These are phyloP conservation scores for Takakia lepidozioides DNA, from an alignment of 225 moss, liverwort and hornwort genomes.

Conservation along the genomic window DNA sequence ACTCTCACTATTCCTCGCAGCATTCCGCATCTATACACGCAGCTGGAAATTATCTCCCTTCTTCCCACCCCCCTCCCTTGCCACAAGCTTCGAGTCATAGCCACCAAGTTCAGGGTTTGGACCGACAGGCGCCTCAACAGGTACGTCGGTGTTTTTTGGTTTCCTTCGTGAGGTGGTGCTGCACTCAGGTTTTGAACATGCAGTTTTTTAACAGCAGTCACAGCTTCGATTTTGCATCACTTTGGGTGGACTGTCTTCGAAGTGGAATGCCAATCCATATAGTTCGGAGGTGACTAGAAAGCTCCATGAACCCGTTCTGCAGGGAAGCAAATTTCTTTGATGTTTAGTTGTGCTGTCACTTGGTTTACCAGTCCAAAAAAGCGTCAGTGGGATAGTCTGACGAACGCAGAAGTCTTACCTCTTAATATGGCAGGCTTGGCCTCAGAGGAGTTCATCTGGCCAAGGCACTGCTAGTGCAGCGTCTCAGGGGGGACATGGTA, in stretches of 20 bases:
- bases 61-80: slow-evolving; percentile 5
- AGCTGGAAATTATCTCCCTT: slow-evolving; percentile 9
- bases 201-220: neutral
- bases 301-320: no score
- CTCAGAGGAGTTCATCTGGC: slow-evolving; percentile 18
- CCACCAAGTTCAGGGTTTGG: slow-evolving; percentile 8
- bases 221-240: neutral
- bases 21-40: no score
- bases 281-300: neutral
- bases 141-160: neutral
- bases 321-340: no score
- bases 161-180: neutral
- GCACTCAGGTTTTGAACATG: neutral
- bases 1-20: slow-evolving; percentile 24
- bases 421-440: slow-evolving; percentile 16
- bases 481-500: slow-evolving; percentile 11
- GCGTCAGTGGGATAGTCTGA: no score
- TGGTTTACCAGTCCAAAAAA: no score
- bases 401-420: no score
- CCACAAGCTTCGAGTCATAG: slow-evolving; percentile 6
- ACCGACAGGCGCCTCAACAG: slow-evolving; percentile 9
- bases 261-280: neutral
- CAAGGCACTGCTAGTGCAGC: slow-evolving; percentile 9
- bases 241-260: neutral
- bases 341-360: neutral